Percentiles rank a stretch among this genome's conserved stretches.
phyloP scores from a whole-genome alignment of 805 yeast genomes.

The Saccharomycopsis fibuligera region DNA sequence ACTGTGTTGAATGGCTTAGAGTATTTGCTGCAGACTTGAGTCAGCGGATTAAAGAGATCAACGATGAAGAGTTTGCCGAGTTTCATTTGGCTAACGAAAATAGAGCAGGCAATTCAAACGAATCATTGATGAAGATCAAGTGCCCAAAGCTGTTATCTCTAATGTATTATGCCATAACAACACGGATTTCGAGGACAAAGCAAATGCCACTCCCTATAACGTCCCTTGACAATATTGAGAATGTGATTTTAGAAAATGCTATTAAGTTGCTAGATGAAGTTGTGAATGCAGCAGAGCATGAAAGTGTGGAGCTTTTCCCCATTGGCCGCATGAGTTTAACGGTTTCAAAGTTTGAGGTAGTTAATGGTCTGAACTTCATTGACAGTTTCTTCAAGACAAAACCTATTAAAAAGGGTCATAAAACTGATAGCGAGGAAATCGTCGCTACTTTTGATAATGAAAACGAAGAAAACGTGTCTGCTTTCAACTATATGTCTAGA shows the following conservation, averaged over 20 bases:
- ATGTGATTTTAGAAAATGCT: slow-evolving; percentile 28
- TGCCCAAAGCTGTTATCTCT: slow-evolving; percentile 16
- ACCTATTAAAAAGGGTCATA: background rate
- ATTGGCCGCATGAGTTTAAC: slow-evolving; percentile 44
- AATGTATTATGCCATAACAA: slow-evolving; percentile 4
- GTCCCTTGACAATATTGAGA: slow-evolving; percentile 21
- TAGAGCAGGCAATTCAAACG: background rate
- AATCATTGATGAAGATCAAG: background rate
- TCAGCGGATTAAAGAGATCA: slow-evolving; percentile 64
- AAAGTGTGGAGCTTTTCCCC: slow-evolving; percentile 36
- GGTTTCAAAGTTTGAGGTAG: slow-evolving; percentile 47
- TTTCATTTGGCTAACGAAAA: background rate
- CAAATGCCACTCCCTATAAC: slow-evolving; percentile 13
- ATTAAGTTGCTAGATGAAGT: slow-evolving; percentile 38
- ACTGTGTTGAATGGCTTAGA: slow-evolving; percentile 69
- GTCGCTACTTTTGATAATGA: background rate
- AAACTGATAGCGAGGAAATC: background rate
- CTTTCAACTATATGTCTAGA: slow-evolving; percentile 9
- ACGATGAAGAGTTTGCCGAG: slow-evolving; percentile 49
- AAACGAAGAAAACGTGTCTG: background rate
- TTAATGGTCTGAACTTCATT: slow-evolving; percentile 27
- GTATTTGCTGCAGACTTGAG: slow-evolving; percentile 78
- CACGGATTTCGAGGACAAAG: slow-evolving; percentile 9
- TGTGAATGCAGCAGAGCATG: slow-evolving; percentile 24
- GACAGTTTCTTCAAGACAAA: slow-evolving; percentile 13